A percentile compares a stretch with the other conserved stretches of the same genome.
These are phyloP conservation scores for Citrullus mucosospermus DNA, from an alignment of 306 rosid genomes.

Conservation along the genomic window DNA sequence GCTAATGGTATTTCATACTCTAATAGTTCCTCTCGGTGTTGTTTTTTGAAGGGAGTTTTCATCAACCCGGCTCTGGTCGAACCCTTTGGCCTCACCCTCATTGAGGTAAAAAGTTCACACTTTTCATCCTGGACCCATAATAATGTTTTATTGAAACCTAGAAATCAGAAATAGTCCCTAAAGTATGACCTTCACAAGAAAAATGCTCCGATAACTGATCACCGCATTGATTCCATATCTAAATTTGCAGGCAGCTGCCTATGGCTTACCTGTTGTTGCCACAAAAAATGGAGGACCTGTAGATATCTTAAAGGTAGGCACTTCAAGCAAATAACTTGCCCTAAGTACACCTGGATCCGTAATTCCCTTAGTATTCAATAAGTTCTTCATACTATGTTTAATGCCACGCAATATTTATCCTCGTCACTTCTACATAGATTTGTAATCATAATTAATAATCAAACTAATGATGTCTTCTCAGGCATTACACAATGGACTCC, in stretches of 20 bases:
- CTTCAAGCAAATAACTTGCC: background rate
- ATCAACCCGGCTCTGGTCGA: constrained; percentile 82
- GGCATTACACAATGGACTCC: constrained; percentile 64
- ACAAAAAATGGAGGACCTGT: constrained; percentile 84
- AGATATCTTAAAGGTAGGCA: constrained; percentile 59
- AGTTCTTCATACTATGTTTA: background rate
- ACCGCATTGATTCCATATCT: background rate
- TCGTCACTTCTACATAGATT: background rate
- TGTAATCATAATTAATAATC: background rate
- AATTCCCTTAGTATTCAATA: background rate
- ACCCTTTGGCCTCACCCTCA: constrained; percentile 79
- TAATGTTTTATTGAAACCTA: background rate
- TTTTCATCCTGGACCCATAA: background rate
- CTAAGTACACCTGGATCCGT: background rate
- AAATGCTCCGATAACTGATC: background rate
- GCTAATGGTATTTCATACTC: background rate
- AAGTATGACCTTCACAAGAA: background rate
- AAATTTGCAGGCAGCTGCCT: constrained; percentile 60
- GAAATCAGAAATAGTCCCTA: background rate
- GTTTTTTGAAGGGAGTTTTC: constrained; percentile 63
- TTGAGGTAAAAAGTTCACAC: constrained; percentile 36
- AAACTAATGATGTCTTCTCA: constrained; percentile 9
- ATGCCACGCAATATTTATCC: background rate
- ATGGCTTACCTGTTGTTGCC: constrained; percentile 80
- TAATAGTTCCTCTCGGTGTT: constrained; percentile 1